A percentile compares a stretch with the other conserved stretches of the same genome.
Evolutionary conservation across 805 yeast genomes (phyloP).

Genomic region (Yamadazyma takamatsuzukensis): DNA sequence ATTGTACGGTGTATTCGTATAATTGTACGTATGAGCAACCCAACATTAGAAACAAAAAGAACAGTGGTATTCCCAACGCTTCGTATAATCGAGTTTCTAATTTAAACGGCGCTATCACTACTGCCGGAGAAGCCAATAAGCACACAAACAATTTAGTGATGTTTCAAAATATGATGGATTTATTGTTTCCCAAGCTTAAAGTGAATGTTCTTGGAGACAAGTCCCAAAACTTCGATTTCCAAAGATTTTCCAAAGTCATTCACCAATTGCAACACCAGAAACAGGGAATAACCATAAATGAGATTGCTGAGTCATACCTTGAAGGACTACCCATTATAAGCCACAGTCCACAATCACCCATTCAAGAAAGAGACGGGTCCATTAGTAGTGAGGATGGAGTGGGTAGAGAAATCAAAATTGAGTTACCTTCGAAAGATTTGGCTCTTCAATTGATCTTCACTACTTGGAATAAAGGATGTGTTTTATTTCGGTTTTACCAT

Average conservation of each 20-base stretch:
- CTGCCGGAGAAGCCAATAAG: constrained; percentile 9
- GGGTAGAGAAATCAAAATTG: constrained; percentile 51
- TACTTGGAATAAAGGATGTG: constrained; percentile 85
- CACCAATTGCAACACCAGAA: constrained; percentile 17
- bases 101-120: constrained; percentile 1
- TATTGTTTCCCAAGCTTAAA: constrained; percentile 32
- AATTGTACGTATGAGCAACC: constrained; percentile 85
- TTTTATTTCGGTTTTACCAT: constrained; percentile 79
- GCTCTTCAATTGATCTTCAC: constrained; percentile 69
- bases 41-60: constrained; percentile 48
- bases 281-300: constrained; percentile 15
- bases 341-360: constrained; percentile 6
- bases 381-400: constrained; percentile 21
- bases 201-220: constrained; percentile 30
- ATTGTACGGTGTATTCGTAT: constrained; percentile 83
- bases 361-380: constrained; percentile 1
- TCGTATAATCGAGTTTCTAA: constrained; percentile 11
- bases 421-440: constrained; percentile 70
- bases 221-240: constrained; percentile 29
- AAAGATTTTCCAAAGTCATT: constrained; percentile 27
- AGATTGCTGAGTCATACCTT: constrained; percentile 24
- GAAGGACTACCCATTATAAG: constrained; percentile 21
- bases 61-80: constrained; percentile 27
- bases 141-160: constrained; percentile 18
- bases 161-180: constrained; percentile 31